phyloP scores from a whole-genome alignment of 2,329 filamentous ascomycete species.

The Aspergillus melleus region DNA sequence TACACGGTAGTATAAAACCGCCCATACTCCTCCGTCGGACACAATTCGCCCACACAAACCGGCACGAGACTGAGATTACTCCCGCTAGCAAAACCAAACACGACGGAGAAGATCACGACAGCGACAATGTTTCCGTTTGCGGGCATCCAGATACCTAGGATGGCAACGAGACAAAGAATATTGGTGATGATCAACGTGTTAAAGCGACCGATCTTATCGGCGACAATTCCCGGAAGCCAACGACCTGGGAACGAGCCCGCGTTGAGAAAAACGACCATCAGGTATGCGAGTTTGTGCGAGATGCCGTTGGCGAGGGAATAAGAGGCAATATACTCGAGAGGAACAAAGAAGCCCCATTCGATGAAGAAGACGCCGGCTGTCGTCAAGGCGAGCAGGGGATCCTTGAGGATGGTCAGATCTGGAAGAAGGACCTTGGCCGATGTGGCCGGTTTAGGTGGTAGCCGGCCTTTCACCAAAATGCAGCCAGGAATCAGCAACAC shows the following conservation, averaged over 20 bases:
- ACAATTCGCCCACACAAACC: conserved; percentile 50
- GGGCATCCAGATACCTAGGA: conserved; percentile 31
- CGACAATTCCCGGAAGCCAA: conserved; percentile 21
- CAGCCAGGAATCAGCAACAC: conserved; percentile 29
- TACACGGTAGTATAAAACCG: conserved; percentile 39
- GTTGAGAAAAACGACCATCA: conserved; percentile 26
- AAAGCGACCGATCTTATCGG: conserved; percentile 27
- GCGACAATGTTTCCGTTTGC: conserved; percentile 18
- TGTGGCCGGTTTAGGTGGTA: conserved; percentile 10
- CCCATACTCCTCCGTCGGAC: conserved; percentile 43
- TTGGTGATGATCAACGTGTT: conserved; percentile 31
- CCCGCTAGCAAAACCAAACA: conserved; percentile 40
- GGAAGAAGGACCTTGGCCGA: conserved; percentile 18
- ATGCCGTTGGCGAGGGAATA: conserved; percentile 19
- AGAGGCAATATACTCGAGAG: conserved; percentile 23
- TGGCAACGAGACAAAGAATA: conserved; percentile 25
- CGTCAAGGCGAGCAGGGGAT: conserved; percentile 16
- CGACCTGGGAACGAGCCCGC: conserved; percentile 24
- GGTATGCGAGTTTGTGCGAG: conserved; percentile 20
- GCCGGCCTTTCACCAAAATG: conserved; percentile 13
- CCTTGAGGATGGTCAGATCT: conserved; percentile 20
- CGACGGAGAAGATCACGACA: conserved; percentile 21
- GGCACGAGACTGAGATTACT: conserved; percentile 42
- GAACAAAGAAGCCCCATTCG: conserved; percentile 27
- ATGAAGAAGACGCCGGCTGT: conserved; percentile 22